Evolutionary conservation across 2,329 filamentous ascomycete genomes (phyloP).

Genomic region (Neonectria faginata): DNA sequence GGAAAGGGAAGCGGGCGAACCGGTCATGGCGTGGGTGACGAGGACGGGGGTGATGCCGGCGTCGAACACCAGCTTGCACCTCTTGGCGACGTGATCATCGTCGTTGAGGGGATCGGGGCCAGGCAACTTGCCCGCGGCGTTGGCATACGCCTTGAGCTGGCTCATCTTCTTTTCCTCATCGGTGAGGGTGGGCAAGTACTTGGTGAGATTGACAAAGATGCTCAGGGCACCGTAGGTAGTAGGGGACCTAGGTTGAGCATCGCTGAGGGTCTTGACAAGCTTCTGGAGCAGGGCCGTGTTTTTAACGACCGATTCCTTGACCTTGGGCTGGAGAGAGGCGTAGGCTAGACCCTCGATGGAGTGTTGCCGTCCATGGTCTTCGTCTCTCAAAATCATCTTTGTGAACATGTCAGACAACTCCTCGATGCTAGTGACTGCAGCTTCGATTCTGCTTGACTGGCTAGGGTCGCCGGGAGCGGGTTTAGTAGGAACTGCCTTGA

Average conservation of each 20-base stretch:
- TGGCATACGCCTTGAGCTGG: slow-evolving; percentile 94
- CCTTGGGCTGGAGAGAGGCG: slow-evolving; percentile 83
- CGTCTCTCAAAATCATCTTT: slow-evolving; percentile 72
- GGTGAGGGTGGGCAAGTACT: slow-evolving; percentile 79
- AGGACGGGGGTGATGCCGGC: slow-evolving; percentile 82
- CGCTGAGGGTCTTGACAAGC: slow-evolving; percentile 72
- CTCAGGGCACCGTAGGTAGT: slow-evolving; percentile 87
- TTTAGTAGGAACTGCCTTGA: slow-evolving; percentile 66
- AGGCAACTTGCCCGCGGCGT: slow-evolving; percentile 77
- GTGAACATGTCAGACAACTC: slow-evolving; percentile 74
- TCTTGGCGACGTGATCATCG: slow-evolving; percentile 77
- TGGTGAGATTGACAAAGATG: slow-evolving; percentile 86
- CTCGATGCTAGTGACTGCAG: slow-evolving; percentile 71
- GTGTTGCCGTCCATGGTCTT: slow-evolving; percentile 71
- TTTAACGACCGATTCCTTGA: slow-evolving; percentile 83
- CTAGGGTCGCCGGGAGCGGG: slow-evolving; percentile 53
- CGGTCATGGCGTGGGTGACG: slow-evolving; percentile 78
- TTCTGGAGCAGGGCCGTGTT: slow-evolving; percentile 76
- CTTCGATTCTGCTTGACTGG: slow-evolving; percentile 58
- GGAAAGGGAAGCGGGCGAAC: slow-evolving; percentile 76
- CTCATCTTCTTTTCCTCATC: slow-evolving; percentile 94
- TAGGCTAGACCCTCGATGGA: slow-evolving; percentile 94
- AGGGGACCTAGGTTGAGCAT: slow-evolving; percentile 72
- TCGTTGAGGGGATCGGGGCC: slow-evolving; percentile 77
- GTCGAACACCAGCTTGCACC: slow-evolving; percentile 84